Percentiles rank a stretch among this genome's conserved stretches.
phyloP scores from a whole-genome alignment of 1,139 yeast species.

The Saccharomyces hybrid region DNA sequence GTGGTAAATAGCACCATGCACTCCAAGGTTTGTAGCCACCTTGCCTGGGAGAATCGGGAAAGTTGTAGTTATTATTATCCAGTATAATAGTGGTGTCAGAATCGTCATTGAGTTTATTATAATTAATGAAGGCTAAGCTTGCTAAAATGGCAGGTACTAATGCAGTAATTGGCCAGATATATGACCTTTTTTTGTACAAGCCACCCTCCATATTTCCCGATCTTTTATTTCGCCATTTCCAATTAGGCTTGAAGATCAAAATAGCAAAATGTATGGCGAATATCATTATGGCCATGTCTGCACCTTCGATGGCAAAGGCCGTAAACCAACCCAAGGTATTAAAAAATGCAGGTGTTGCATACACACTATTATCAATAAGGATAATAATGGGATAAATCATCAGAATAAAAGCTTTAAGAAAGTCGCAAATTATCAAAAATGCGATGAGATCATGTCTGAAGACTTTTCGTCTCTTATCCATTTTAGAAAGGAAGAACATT shows the following conservation, averaged over 20 bases:
- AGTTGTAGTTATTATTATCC: constrained; percentile 21
- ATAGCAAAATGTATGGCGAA: constrained; percentile 80
- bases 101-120: constrained; percentile 13
- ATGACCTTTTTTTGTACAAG: constrained; percentile 49
- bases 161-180: constrained; percentile 52
- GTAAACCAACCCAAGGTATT: constrained; percentile 81
- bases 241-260: constrained; percentile 58
- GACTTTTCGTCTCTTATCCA: constrained; percentile 52
- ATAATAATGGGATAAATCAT: constrained; percentile 57
- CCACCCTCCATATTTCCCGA: constrained; percentile 62
- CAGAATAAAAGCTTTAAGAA: constrained; percentile 63
- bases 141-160: constrained; percentile 64
- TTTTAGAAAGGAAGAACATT: constrained; percentile 48
- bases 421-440: constrained; percentile 60
- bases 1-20: constrained; percentile 79
- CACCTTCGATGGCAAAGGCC: constrained; percentile 76
- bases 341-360: constrained; percentile 49
- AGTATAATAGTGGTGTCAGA: constrained; percentile 17
- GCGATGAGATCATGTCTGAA: constrained; percentile 69
- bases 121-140: constrained; percentile 57
- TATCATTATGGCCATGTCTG: constrained; percentile 74
- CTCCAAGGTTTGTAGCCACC: constrained; percentile 55
- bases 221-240: constrained; percentile 38
- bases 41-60: constrained; percentile 20
- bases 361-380: constrained; percentile 41